Conservation (phyloP, 768 basidiomycete genomes). For the Lentinula aciculospora region DNA sequence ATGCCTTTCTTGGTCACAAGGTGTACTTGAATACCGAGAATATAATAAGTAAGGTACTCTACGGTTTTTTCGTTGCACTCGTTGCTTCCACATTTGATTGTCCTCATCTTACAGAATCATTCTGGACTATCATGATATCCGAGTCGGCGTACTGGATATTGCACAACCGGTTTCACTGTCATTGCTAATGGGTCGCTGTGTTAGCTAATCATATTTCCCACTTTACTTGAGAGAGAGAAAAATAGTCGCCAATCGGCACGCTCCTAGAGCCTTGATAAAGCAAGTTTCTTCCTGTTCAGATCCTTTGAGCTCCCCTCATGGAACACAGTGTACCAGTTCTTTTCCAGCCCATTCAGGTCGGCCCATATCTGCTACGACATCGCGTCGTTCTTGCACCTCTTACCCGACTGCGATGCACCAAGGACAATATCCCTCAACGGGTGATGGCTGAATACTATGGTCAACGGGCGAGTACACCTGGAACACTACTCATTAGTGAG, state of each 20-base stretch:
- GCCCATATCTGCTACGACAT: slow-evolving; percentile 20
- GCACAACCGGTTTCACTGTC: background rate
- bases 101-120: no score
- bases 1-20: no score
- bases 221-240: background rate
- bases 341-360: slow-evolving; percentile 24
- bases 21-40: no score
- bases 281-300: background rate
- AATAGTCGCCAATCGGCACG: background rate
- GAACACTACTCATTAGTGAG: slow-evolving; percentile 36
- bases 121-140: no score
- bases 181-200: background rate
- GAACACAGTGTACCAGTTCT: slow-evolving; percentile 8
- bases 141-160: background rate
- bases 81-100: no score
- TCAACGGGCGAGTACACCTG: slow-evolving; percentile 24
- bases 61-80: no score
- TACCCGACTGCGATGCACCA: slow-evolving; percentile 25
- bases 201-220: no score
- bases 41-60: no score
- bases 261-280: background rate
- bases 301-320: background rate
- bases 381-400: slow-evolving; percentile 30
- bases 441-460: slow-evolving; percentile 24
- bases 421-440: slow-evolving; percentile 17